Evolutionary conservation across 148 eudicot genomes (phyloP), one percentile per base, ranked within the genome.

Genomic region (Drosera capensis): DNA sequence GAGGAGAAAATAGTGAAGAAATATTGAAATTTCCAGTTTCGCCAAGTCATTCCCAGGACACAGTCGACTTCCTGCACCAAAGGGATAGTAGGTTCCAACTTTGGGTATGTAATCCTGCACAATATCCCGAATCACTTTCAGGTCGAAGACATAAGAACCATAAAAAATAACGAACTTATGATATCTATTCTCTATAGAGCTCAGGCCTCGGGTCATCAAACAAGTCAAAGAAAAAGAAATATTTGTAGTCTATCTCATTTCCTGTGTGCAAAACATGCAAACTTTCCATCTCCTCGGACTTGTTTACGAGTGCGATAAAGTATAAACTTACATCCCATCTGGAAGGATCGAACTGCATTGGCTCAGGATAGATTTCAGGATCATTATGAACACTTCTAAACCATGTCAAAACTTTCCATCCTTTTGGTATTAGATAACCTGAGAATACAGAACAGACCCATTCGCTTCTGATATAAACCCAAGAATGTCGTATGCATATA

Each of bases 21-120:
- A 90, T 31, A 90, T 80, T 1, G 86, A 39, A 41, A 80, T 78
- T 55, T 90, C 97, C 11, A 90, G 77, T 77, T 84, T 84, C 0
- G 97, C 97, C n/a, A 3, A 88, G 93, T 88, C 97, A 42, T 88
- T 84, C 58, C 97, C 97, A 1, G 97, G 97, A 44, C 97, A 90
- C 47, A 74, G 16, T 36, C 84, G 67, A 57, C 72, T 68, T 52
- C 97, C 97, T 16, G 70, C 77, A 14, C 95, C 93, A 49, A 90
- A 90, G 2, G 97, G 97, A 15, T 80, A 64, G 51, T 75, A 80
- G 2, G 83, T 51, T 49, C 97, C 97, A 22, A 73, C 82, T 49
- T 73, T 84, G 1, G 93, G 87, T 44, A 61, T 61, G 14, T 64
- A 53, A 25, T 58, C 68, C 97, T 88, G 22, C 29, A 34, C 29